Conservation (phyloP, 192 early-diverging fungal genomes). For the Podila horticola region DNA sequence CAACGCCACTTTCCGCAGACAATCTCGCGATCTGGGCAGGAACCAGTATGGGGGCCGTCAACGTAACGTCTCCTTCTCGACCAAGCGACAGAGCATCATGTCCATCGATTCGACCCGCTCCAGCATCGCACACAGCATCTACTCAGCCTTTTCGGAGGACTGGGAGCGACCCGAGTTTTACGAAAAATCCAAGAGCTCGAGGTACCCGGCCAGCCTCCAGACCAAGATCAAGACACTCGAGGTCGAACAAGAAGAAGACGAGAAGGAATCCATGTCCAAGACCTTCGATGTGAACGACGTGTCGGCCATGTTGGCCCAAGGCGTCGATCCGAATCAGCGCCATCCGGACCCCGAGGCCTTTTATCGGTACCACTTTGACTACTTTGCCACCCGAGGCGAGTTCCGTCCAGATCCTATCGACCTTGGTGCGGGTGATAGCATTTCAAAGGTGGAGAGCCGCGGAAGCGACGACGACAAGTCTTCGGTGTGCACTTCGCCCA, state of each 20-base stretch:
- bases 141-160: conserved; percentile 23
- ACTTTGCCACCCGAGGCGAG: conserved; percentile 4
- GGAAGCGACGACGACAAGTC: background rate
- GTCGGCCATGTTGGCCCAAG: conserved; percentile 12
- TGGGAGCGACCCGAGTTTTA: conserved; percentile 27
- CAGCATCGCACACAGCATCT: conserved; percentile 19
- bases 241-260: background rate
- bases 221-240: background rate
- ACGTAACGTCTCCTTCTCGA: background rate
- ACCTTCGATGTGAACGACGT: conserved; percentile 32
- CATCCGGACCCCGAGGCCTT: conserved; percentile 28
- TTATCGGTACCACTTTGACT: conserved; percentile 7
- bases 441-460: background rate
- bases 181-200: conserved; percentile 16
- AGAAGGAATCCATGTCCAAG: background rate
- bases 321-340: conserved; percentile 9
- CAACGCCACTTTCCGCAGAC: background rate
- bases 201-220: conserved; percentile 14
- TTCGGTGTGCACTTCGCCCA: background rate
- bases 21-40: background rate
- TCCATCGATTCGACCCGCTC: conserved; percentile 4
- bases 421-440: background rate
- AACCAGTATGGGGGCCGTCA: background rate
- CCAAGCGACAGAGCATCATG: conserved; percentile 2
- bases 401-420: conserved; percentile 1